Evolutionary conservation across 129 eudicot genomes (phyloP), one percentile per base, ranked within the genome.

Genomic region (Pulicaria dysenterica): DNA sequence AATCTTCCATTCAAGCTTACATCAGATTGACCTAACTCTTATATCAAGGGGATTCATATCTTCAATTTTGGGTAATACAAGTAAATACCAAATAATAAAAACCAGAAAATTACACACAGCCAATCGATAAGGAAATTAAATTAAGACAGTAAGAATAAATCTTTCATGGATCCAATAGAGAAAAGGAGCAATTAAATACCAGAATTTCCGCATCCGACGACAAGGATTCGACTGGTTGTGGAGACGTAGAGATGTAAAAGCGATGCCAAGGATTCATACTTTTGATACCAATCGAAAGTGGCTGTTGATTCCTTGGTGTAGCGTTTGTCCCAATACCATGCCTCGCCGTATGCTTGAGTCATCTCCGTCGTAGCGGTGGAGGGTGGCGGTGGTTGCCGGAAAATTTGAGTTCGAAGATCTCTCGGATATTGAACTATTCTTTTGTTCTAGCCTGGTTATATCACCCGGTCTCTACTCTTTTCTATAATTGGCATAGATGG

Each of bases 181-280:
- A 9, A 7, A 47, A 24, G 10, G 14, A 4, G 10, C 3, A 7
- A 2, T 4, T 8, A 44, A 4, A 37, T 78, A 91, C 97, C 90
- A 37, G 97, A 91, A 81, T 85, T 91, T 8, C 97, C 97, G 64
- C 89, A 84, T n/a, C 97, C 96, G 17, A 91, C 91, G 77, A 88
- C 89, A 58, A 91, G 96, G 72, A 84, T 14, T 4, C 80, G 85
- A 1, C 72, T 43, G 15, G 84, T 66, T 8, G 61, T 69, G 46
- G 89, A 87, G 9, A 85, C 17, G 79, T 88, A 91, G 55, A 84
- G 88, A 65, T 51, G 90, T 34, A 91, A 78, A 65, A 91, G 90
- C 8, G 97, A 91, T 31, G 96, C 66, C 41, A 91, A 74, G 17
- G 90, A 76, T 38, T 84, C 76, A 83, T 91, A 91, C 17, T 88